Percentiles rank a stretch among this genome's conserved stretches.
Evolutionary conservation across 1,139 yeast species (phyloP).

Genomic region (Candida glucosophila): DNA sequence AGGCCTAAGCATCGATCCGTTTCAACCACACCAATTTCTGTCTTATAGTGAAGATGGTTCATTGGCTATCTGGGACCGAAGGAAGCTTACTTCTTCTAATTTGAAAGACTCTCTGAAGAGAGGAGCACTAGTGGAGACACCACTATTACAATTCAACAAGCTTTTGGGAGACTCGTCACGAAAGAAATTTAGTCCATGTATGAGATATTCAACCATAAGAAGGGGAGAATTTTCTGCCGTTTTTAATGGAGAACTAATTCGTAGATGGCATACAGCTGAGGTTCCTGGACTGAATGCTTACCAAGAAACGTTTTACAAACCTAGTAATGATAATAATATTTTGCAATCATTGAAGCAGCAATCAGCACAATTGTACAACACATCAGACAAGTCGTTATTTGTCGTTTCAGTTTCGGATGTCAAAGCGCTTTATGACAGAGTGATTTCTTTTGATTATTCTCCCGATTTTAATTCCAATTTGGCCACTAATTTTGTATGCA

Average conservation of each 20-base stretch:
- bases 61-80: slow-evolving; percentile 78
- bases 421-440: slow-evolving; percentile 70
- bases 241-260: slow-evolving; percentile 66
- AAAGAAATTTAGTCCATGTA: slow-evolving; percentile 54
- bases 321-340: slow-evolving; percentile 6
- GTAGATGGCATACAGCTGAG: slow-evolving; percentile 74
- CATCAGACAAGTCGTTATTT: slow-evolving; percentile 49
- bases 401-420: slow-evolving; percentile 72
- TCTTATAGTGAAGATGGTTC: slow-evolving; percentile 82
- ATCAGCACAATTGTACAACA: slow-evolving; percentile 27
- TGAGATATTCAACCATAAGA: slow-evolving; percentile 62
- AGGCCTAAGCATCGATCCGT: slow-evolving; percentile 64
- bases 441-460: slow-evolving; percentile 77
- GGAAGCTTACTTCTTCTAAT: slow-evolving; percentile 38
- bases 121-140: slow-evolving; percentile 38
- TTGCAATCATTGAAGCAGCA: slow-evolving; percentile 25
- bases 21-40: slow-evolving; percentile 53
- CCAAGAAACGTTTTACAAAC: slow-evolving; percentile 7
- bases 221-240: slow-evolving; percentile 73
- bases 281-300: slow-evolving; percentile 31
- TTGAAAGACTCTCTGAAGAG: slow-evolving; percentile 8
- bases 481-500: slow-evolving; percentile 61
- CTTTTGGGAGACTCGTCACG: slow-evolving; percentile 57
- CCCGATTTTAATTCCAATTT: slow-evolving; percentile 41
- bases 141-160: slow-evolving; percentile 59